Conservation (phyloP, 1,284 basidiomycete genomes). For the Trametes sp. region DNA sequence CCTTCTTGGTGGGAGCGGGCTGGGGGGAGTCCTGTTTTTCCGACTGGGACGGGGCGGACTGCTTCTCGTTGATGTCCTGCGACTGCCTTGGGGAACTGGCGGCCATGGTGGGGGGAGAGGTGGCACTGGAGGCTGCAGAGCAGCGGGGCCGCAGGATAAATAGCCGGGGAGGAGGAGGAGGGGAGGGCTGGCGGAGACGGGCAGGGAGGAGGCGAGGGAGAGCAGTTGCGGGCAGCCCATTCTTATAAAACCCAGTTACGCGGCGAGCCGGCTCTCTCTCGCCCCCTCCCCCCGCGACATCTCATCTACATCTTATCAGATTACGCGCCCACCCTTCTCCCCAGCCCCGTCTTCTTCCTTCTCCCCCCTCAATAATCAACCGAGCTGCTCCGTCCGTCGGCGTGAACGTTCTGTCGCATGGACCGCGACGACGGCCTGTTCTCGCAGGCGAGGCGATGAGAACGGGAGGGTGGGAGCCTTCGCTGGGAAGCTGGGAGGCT, state of each 20-base stretch:
- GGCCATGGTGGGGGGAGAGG: slow-evolving; percentile 24
- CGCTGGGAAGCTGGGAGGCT: background rate
- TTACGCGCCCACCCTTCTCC: background rate
- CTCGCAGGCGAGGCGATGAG: background rate
- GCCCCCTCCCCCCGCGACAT: background rate
- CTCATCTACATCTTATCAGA: slow-evolving; percentile 13
- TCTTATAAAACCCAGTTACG: slow-evolving; percentile 19
- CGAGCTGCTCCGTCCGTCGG: background rate
- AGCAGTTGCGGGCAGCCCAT: background rate
- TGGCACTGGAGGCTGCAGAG: slow-evolving; percentile 17
- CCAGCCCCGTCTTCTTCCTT: background rate
- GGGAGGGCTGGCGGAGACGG: background rate
- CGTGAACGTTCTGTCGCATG: background rate
- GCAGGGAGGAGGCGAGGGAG: slow-evolving; percentile 1
- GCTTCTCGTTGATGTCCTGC: slow-evolving; percentile 24
- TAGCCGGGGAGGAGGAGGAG: background rate
- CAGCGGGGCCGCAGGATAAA: slow-evolving; percentile 16
- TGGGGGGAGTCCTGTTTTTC: background rate
- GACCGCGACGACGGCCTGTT: background rate
- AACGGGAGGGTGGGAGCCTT: background rate
- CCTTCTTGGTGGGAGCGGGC: slow-evolving; percentile 24
- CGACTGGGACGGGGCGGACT: background rate
- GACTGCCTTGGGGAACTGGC: slow-evolving; percentile 27
- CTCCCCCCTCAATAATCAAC: background rate
- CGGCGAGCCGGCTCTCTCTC: slow-evolving; percentile 1